Evolutionary conservation across 495 filamentous ascomycete species (phyloP), one percentile per base, ranked within the genome.

Genomic region (Xeromyces bisporus): DNA sequence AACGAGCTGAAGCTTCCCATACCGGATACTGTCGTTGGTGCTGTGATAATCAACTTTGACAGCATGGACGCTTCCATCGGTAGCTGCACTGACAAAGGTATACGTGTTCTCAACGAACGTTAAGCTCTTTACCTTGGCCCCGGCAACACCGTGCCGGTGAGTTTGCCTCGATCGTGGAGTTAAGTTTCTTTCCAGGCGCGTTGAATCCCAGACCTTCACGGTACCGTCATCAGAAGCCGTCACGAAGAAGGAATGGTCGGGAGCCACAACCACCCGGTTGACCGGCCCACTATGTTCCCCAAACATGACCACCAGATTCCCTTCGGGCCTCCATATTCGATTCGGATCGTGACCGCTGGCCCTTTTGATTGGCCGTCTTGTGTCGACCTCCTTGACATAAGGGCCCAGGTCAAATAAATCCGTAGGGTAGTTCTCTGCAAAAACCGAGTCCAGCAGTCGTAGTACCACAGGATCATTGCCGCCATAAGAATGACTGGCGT

Each of bases 21-120:
- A 96, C 30, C 78, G 77, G 28, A 65, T 58, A 20, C 64, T 64
- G 13, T 62, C 69, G 16, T 59, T 64, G 24, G 62, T 56, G 12
- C 71, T 60, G 9, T 69, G 59, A 32, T 80, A 80, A 35, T 93
- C 82, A 13, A 94, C 75, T 41, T 80, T 80, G 34, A 93, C 77
- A 3, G 91, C 75, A 50, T 93, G 75, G 9, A 99, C 73, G 39
- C 75, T 87, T 5, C 91, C 91, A 51, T 99, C 89, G 13, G 69
- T 82, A 4, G 80, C 86, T 27, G 76, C 85, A 40, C 80, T 92
- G 38, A 91, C 63, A 45, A 96, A 94, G 12, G 75, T 82, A 52
- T 94, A 80, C 0, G 91, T 94, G 37, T 91, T 83, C 43, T 94
- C 86, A 18, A 99, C 69, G 48, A 96, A 96, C 30, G 77, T 80